Evolutionary conservation across 2,329 filamentous ascomycete genomes (phyloP), one percentile per base, ranked within the genome.

Genomic region (Hyphodiscus sp.): DNA sequence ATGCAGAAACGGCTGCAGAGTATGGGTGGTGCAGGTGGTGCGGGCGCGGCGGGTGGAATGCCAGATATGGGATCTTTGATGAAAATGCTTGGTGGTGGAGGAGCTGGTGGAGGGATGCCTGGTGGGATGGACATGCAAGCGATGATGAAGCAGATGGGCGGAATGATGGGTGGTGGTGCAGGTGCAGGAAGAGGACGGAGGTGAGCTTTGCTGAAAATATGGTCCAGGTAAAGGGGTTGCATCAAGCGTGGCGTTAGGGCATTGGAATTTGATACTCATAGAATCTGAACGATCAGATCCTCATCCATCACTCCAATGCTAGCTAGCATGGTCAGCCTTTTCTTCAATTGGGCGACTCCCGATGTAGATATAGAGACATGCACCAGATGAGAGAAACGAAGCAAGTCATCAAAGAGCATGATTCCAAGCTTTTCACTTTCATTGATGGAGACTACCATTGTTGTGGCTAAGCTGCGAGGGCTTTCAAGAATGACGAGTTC

Each of bases 1-100:
- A 95, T 97, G 91, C 94, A 99, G 74, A 96, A 96, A 75, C 80
- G 91, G 13, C 76, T 99, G 73, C 88, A 91, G 68, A 89, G 87
- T 62, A 95, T 97, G 89, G 94, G 92, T 33, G 89, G 88, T 41
- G 83, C 77, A 2, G 85, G 76, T 1, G 80, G 79, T 41, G 75
- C 74, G 20, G 74, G 73, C 15, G 78, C 78, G 62, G 70, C 78
- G 62, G 70, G 75, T 42, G 79, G 80, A 6, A 90, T 91, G 86
- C 86, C 86, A 0, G 90, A 95, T 64, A 87, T 96, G 80, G 83
- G 83, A 30, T 85, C 85, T 53, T 79, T 97, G 73, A 92, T 95
- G 82, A 92, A 94, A 77, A 95, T 95, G 87, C 80, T 96, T 62
- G 87, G 86, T 3, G 84, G 84, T 18, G 85, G 83, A 41, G 85